These are phyloP conservation scores for Rhodotorula sp. DNA, from an alignment of 1,284 basidiomycete genomes.

Conservation along the genomic window DNA sequence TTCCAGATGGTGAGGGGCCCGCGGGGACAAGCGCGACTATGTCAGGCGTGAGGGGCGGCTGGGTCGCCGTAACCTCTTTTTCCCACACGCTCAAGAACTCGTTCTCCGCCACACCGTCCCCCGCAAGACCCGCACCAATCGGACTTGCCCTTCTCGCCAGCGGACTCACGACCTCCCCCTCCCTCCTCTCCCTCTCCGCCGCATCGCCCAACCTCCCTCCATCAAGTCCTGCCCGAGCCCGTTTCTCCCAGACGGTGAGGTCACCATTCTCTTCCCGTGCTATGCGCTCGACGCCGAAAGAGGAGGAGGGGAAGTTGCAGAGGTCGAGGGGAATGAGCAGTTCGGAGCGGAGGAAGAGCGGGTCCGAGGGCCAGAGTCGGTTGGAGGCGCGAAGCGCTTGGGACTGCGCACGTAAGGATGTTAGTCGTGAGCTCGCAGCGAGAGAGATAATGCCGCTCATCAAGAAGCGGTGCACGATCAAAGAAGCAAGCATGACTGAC, in stretches of 20 bases:
- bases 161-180: slow-evolving; percentile 12
- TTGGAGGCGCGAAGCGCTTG: slow-evolving; percentile 79
- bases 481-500: slow-evolving; percentile 50
- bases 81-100: slow-evolving; percentile 23
- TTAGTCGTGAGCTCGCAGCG: no score
- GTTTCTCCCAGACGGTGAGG: slow-evolving; percentile 26
- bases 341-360: slow-evolving; percentile 76
- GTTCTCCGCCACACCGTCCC: neutral
- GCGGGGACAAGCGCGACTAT: no score
- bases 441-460: neutral
- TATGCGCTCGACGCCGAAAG: slow-evolving; percentile 24
- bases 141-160: neutral
- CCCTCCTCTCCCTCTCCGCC: neutral
- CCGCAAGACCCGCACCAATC: no score
- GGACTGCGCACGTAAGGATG: slow-evolving; percentile 45
- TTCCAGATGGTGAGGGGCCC: no score
- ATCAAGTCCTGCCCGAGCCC: neutral
- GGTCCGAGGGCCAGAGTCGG: slow-evolving; percentile 84
- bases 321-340: slow-evolving; percentile 69
- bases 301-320: slow-evolving; percentile 37
- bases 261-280: slow-evolving; percentile 33
- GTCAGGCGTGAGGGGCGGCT: no score
- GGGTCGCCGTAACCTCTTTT: no score
- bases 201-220: neutral
- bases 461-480: neutral